Evolutionary conservation across 2,329 filamentous ascomycete species (phyloP).

Genomic region (Beauveria rudraprayagi): DNA sequence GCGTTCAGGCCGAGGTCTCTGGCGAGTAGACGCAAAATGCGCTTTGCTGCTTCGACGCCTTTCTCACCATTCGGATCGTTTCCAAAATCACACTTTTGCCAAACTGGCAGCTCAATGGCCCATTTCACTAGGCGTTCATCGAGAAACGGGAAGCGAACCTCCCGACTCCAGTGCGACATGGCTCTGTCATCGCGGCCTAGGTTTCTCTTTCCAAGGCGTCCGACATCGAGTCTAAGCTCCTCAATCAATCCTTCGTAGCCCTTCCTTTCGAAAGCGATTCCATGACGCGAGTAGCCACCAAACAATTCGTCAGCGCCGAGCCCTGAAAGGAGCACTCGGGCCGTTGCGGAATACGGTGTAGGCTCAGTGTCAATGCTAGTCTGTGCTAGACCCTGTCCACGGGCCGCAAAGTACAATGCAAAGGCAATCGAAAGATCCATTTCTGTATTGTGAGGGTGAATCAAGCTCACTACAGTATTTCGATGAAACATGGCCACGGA

Average conservation of each 20-base stretch:
- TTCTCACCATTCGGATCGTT: constrained; percentile 26
- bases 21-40: constrained; percentile 69
- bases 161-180: constrained; percentile 80
- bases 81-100: constrained; percentile 85
- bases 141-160: constrained; percentile 83
- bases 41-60: constrained; percentile 68
- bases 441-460: constrained; percentile 91
- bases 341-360: constrained; percentile 54
- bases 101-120: constrained; percentile 65
- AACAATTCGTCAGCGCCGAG: constrained; percentile 95
- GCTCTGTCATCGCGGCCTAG: constrained; percentile 88
- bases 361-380: constrained; percentile 19
- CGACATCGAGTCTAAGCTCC: constrained; percentile 79
- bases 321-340: constrained; percentile 81
- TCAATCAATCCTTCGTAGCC: constrained; percentile 67
- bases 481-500: constrained; percentile 63
- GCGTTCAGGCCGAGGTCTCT: constrained; percentile 61
- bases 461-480: constrained; percentile 62
- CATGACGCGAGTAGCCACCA: constrained; percentile 82
- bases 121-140: constrained; percentile 82
- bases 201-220: constrained; percentile 84
- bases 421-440: constrained; percentile 96
- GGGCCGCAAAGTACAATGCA: constrained; percentile 90
- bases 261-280: constrained; percentile 60
- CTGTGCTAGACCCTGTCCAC: constrained; percentile 53